Percentiles rank a stretch among this genome's conserved stretches.
These are phyloP conservation scores for Blastobotrys capitulatus DNA, from an alignment of 1,139 yeast genomes.

Conservation along the genomic window DNA sequence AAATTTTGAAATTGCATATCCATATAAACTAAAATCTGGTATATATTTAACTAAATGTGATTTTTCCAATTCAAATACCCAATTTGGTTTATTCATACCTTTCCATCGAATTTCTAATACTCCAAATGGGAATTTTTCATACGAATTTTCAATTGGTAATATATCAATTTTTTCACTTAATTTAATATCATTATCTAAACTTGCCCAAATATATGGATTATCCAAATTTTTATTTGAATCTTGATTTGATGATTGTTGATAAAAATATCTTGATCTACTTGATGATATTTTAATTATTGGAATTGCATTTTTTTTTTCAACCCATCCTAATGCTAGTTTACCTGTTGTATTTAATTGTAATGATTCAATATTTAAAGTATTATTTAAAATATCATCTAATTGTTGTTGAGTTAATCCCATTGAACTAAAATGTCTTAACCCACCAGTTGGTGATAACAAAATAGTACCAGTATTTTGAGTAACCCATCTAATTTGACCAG, in stretches of 20 bases:
- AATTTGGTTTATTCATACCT: conserved; percentile 34
- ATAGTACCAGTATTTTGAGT: conserved; percentile 22
- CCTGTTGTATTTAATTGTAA: conserved; percentile 20
- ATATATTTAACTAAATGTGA: conserved; percentile 37
- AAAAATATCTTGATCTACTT: conserved; percentile 29
- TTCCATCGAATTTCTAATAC: conserved; percentile 44
- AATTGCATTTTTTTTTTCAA: conserved; percentile 28
- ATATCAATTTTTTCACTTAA: conserved; percentile 38
- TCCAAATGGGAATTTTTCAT: conserved; percentile 40
- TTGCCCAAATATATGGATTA: conserved; percentile 39
- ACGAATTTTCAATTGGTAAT: background rate
- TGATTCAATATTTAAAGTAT: conserved; percentile 8
- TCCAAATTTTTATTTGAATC: conserved; percentile 11
- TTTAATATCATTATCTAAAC: conserved; percentile 39
- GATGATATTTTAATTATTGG: conserved; percentile 26
- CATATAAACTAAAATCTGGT: conserved; percentile 33
- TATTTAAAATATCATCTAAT: conserved; percentile 27
- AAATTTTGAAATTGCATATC: conserved; percentile 31
- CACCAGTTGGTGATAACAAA: conserved; percentile 47
- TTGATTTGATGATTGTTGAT: background rate
- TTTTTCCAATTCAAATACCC: conserved; percentile 34
- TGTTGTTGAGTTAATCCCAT: conserved; percentile 31
- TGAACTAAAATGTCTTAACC: conserved; percentile 43
- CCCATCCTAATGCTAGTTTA: conserved; percentile 37
- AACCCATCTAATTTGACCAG: conserved; percentile 35